Evolutionary conservation across 148 eudicot genomes (phyloP), one percentile per base, ranked within the genome.

Genomic region (Drosera capensis): DNA sequence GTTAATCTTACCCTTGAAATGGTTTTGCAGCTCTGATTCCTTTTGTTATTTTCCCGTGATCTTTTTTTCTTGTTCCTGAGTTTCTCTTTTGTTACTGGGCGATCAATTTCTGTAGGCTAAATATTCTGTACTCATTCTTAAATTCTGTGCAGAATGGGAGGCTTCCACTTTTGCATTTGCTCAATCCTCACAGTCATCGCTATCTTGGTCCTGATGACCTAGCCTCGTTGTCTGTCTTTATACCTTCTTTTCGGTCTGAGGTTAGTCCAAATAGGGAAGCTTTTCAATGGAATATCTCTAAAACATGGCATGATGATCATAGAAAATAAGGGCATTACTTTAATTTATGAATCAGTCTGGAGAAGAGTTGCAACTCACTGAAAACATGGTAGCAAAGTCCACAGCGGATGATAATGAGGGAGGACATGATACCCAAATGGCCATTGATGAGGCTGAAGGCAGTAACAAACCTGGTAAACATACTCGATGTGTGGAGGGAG

Each of bases 161-260:
- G 56, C 95, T 75, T 51, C 78, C 95, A 35, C 15, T 90, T 25
- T 58, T 90, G 71, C 99, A 90, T 63, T 63, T 90, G 44, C 78
- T 90, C 45, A 87, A 72, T 62, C 99, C 99, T 50, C 45, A 68
- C 58, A 78, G 78, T 48, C 59, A 70, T 42, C 82, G 88, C 51
- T 84, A 85, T 71, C 58, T 90, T 50, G 76, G 73, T 69, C 82
- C 76, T 42, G 95, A 85, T 54, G 99, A 90, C 51, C 54, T 90
- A 45, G 65, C 74, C 46, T 68, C 77, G 40, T 48, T 90, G 53
- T 64, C 55, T 66, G 55, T 70, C 26, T 65, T 78, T 41, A 54
- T 85, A 62, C 85, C 95, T 65, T 73, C 85, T 37, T 68, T 90
- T 14, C 48, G 49, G 56, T 55, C 60, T 43, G 71, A 80, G 93